These are phyloP conservation scores for Melaleuca alternifolia DNA, from an alignment of 345 rosid genomes.

Conservation along the genomic window DNA sequence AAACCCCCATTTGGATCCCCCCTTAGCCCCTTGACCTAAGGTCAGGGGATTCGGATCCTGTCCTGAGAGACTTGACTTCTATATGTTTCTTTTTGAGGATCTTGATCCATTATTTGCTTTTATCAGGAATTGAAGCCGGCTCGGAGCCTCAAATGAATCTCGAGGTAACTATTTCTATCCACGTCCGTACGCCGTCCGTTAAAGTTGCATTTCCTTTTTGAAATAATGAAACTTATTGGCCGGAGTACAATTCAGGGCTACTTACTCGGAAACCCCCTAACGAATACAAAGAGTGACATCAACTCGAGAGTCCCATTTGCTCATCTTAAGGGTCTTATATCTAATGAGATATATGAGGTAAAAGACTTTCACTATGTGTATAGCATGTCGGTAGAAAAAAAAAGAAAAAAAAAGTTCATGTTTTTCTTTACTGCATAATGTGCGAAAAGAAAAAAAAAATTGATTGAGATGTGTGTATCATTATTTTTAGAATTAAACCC, in stretches of 20 bases:
- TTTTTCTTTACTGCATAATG: neutral
- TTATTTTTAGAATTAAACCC: neutral
- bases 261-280: conserved; percentile 15
- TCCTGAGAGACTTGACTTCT: neutral
- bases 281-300: conserved; percentile 2
- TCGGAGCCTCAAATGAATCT: neutral
- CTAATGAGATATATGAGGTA: conserved; percentile 10
- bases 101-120: neutral
- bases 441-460: neutral
- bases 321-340: conserved; percentile 8
- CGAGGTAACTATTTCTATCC: neutral
- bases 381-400: too few species aligned
- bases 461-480: neutral
- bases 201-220: neutral
- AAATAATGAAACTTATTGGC: neutral
- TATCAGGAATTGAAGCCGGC: neutral
- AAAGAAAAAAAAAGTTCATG: neutral
- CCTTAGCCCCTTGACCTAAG: too few species aligned
- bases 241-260: conserved; percentile 8
- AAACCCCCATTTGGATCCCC: too few species aligned
- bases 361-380: neutral
- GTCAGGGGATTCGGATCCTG: fast-evolving
- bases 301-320: conserved; percentile 13
- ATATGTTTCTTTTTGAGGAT: neutral
- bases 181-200: too few species aligned